These are phyloP conservation scores for Trichoderma gracile DNA, from an alignment of 2,329 filamentous ascomycete species.

Conservation along the genomic window DNA sequence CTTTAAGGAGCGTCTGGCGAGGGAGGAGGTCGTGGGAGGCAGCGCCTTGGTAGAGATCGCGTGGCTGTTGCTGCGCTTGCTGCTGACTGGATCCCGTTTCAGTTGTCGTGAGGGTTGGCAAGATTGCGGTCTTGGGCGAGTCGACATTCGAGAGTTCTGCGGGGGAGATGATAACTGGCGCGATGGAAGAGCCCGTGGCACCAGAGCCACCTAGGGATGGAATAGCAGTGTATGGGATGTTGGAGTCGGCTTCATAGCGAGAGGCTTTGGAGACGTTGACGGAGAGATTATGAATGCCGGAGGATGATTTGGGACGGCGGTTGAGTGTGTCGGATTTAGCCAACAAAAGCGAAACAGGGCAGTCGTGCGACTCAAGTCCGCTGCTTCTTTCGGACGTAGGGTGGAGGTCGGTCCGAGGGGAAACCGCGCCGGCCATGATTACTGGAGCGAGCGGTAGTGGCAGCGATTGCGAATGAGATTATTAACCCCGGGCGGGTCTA, in stretches of 20 bases:
- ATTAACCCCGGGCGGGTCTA: constrained; percentile 22
- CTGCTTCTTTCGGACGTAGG: constrained; percentile 6
- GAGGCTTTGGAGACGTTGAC: constrained; percentile 31
- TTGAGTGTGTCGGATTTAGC: constrained; percentile 27
- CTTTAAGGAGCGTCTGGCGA: constrained; percentile 80
- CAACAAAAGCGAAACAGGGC: constrained; percentile 18
- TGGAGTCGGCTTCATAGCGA: constrained; percentile 28
- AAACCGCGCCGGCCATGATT: constrained; percentile 25
- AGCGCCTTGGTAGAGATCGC: constrained; percentile 48
- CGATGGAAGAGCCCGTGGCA: not conserved
- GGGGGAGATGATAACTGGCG: constrained; percentile 27
- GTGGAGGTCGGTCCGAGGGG: constrained; percentile 29
- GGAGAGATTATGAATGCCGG: constrained; percentile 28
- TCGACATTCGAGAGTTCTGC: constrained; percentile 19
- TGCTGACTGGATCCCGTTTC: not conserved
- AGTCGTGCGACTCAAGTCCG: constrained; percentile 10
- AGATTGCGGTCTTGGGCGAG: not conserved
- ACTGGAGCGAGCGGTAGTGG: constrained; percentile 21
- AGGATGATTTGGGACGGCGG: constrained; percentile 28
- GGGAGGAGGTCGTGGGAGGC: constrained; percentile 66
- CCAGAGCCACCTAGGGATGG: constrained; percentile 34
- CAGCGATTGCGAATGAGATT: constrained; percentile 16
- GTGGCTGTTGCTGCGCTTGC: constrained; percentile 14
- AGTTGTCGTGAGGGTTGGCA: not conserved
- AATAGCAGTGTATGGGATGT: constrained; percentile 32